These are phyloP conservation scores for Pterocarpus santalinus DNA, from an alignment of 306 rosid species.

Conservation along the genomic window DNA sequence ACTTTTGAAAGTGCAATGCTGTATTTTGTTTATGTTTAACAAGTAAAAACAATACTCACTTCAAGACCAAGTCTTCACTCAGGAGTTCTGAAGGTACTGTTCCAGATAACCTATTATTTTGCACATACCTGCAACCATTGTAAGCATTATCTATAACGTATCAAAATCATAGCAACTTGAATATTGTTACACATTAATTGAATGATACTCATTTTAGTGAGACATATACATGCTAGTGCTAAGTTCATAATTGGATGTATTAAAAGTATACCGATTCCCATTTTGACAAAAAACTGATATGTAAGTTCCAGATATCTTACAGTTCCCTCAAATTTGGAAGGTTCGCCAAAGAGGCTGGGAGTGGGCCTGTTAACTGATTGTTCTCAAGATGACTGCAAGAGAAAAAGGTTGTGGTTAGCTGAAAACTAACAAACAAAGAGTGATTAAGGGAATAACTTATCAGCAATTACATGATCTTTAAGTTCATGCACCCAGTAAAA, in stretches of 20 bases:
- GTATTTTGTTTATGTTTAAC: slow-evolving; percentile 32
- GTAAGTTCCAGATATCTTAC: slow-evolving; percentile 68
- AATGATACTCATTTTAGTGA: slow-evolving; percentile 11
- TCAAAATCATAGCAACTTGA: slow-evolving; percentile 29
- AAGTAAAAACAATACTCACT: slow-evolving; percentile 41
- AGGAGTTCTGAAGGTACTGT: slow-evolving; percentile 70
- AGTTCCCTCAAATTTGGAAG: slow-evolving; percentile 87
- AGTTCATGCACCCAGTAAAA: slow-evolving; percentile 77
- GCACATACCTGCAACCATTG: slow-evolving; percentile 77
- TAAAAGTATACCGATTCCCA: slow-evolving; percentile 23
- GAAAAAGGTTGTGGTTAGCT: slow-evolving; percentile 50
- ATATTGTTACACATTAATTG: slow-evolving; percentile 4
- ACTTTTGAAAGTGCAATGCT: slow-evolving; percentile 29
- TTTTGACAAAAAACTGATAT: slow-evolving; percentile 13
- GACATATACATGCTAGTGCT: background rate
- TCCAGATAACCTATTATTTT: slow-evolving; percentile 87
- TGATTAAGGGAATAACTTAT: slow-evolving; percentile 33
- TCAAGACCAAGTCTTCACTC: slow-evolving; percentile 60
- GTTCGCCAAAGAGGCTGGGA: slow-evolving; percentile 72
- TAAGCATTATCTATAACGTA: slow-evolving; percentile 38
- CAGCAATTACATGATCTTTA: slow-evolving; percentile 81
- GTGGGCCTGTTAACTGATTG: slow-evolving; percentile 74
- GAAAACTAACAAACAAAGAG: slow-evolving; percentile 22
- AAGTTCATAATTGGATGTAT: background rate
- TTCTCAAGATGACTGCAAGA: slow-evolving; percentile 88